These are phyloP conservation scores for Zymoseptoria crescenta DNA, from an alignment of 2,329 filamentous ascomycete species.

Conservation along the genomic window DNA sequence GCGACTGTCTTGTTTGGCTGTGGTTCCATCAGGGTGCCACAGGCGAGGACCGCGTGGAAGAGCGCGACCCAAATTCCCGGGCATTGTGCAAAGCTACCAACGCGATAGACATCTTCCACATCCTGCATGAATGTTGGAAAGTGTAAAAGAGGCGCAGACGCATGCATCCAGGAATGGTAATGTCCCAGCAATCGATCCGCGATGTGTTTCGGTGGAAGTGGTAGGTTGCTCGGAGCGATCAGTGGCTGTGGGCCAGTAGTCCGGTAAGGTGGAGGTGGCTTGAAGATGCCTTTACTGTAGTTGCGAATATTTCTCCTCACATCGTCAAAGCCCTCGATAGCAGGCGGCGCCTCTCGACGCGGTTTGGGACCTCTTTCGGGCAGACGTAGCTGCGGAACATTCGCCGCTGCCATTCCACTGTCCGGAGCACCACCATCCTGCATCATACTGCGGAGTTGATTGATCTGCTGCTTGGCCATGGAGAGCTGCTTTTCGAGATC, in stretches of 20 bases:
- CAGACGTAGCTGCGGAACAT: conserved; percentile 26
- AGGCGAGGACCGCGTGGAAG: conserved; percentile 75
- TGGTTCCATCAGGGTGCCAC: conserved; percentile 66
- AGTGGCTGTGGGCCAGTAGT: conserved; percentile 41
- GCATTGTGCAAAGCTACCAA: conserved; percentile 51
- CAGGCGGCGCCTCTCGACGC: conserved; percentile 52
- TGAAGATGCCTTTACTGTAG: conserved; percentile 71
- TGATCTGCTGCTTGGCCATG: conserved; percentile 71
- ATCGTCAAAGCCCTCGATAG: conserved; percentile 61
- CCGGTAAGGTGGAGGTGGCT: conserved; percentile 63
- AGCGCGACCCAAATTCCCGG: conserved; percentile 67
- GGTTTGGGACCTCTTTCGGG: conserved; percentile 39
- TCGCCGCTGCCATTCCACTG: conserved; percentile 26
- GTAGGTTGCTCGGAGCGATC: conserved; percentile 37
- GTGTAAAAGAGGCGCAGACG: conserved; percentile 76
- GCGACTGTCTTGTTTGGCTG: conserved; percentile 48
- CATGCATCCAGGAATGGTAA: conserved; percentile 71
- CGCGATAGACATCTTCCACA: conserved; percentile 68
- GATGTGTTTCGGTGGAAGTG: conserved; percentile 60
- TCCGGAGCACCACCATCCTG: conserved; percentile 42
- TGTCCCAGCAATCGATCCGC: conserved; percentile 66
- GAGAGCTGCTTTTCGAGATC: conserved; percentile 89
- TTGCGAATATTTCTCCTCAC: conserved; percentile 65
- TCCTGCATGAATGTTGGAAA: conserved; percentile 74
- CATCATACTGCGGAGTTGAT: conserved; percentile 60